Conservation (phyloP, 495 filamentous ascomycete species). For the Pyrenula aspistea region DNA sequence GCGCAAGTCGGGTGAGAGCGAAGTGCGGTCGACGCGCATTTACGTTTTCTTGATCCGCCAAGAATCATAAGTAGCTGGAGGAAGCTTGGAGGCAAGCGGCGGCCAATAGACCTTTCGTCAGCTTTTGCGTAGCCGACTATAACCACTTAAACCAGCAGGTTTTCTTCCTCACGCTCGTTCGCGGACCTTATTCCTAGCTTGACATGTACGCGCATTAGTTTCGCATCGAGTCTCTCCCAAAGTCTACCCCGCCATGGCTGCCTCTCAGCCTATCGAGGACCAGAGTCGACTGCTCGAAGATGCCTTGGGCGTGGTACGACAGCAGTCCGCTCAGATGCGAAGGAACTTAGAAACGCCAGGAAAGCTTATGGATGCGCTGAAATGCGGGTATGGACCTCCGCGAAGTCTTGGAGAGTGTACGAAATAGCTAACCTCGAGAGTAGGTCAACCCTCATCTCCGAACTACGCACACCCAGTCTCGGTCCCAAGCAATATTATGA, state of each 20-base stretch:
- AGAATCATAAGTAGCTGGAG: neutral
- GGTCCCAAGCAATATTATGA: slow-evolving; percentile 99
- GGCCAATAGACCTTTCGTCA: neutral
- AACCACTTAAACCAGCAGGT: neutral
- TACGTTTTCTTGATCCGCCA: neutral
- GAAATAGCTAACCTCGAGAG: neutral
- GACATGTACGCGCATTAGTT: no score
- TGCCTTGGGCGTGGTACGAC: slow-evolving; percentile 89
- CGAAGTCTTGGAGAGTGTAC: neutral
- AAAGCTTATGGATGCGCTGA: slow-evolving; percentile 98
- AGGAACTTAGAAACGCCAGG: slow-evolving; percentile 94
- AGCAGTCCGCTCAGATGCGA: slow-evolving; percentile 92
- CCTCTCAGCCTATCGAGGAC: slow-evolving; percentile 67
- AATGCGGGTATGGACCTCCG: slow-evolving; percentile 71
- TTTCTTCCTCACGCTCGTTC: no score
- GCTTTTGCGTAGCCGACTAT: neutral
- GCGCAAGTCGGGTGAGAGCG: no score
- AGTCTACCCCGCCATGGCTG: slow-evolving; percentile 41
- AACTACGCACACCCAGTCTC: slow-evolving; percentile 87
- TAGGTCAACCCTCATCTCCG: slow-evolving; percentile 94
- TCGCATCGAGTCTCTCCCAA: no score
- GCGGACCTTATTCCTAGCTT: no score
- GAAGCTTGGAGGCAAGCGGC: neutral
- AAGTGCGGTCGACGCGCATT: no score
- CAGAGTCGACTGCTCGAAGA: slow-evolving; percentile 92